A percentile compares a stretch with the other conserved stretches of the same genome.
These are phyloP conservation scores for Plasmodium vivax DNA, from an alignment of 169 alveolate genomes.

Conservation along the genomic window DNA sequence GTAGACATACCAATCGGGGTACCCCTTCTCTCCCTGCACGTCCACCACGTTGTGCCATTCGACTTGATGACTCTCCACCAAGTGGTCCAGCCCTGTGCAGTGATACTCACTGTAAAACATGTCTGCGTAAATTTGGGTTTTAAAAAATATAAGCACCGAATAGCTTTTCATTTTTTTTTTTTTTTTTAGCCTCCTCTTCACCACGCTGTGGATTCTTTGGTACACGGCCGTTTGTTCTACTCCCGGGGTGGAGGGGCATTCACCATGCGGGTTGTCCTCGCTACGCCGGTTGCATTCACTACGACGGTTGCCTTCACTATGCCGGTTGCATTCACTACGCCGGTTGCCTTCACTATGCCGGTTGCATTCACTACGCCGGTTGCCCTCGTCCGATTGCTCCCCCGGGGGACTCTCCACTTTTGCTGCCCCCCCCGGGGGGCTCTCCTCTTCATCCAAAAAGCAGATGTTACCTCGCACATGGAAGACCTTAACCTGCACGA, in stretches of 20 bases:
- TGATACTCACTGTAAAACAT: conserved; percentile 64
- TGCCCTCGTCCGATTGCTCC: neutral
- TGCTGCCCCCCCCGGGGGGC: neutral
- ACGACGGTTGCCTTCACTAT: neutral
- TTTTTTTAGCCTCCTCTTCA: conserved; percentile 52
- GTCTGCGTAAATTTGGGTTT: conserved; percentile 72
- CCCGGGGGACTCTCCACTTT: neutral
- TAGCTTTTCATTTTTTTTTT: conserved; percentile 38
- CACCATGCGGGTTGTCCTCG: neutral
- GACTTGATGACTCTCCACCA: neutral
- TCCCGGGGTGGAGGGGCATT: no score
- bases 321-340: neutral
- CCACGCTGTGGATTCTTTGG: conserved; percentile 2
- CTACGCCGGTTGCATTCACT: neutral
- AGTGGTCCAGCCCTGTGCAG: conserved; percentile 12
- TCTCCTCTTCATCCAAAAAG: conserved; percentile 3
- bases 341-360: neutral
- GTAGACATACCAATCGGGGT: conserved; percentile 43
- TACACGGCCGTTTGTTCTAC: neutral
- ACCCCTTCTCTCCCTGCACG: neutral
- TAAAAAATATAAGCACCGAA: conserved; percentile 34
- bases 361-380: neutral
- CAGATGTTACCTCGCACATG: neutral
- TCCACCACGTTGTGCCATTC: neutral
- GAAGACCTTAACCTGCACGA: conserved; percentile 13